These are phyloP conservation scores for Pontederia crassipes DNA, from an alignment of 176 grass and related monocot species.

Conservation along the genomic window DNA sequence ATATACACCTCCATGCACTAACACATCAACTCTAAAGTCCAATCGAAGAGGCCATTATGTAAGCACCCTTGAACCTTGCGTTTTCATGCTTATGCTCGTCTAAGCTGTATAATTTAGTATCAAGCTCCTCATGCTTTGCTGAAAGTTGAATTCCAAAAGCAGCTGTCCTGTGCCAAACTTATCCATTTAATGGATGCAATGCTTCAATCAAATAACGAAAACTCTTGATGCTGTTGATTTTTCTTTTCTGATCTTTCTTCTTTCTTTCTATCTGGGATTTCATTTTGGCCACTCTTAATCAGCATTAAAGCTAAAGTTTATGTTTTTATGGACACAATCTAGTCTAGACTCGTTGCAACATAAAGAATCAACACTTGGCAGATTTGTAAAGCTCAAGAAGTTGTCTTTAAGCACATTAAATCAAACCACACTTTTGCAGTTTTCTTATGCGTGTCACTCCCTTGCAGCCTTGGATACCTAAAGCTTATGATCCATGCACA, in stretches of 20 bases:
- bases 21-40: slow-evolving; percentile 1
- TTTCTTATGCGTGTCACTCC: slow-evolving; percentile 7
- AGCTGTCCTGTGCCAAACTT: too few species aligned
- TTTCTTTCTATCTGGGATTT: too few species aligned
- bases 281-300: too few species aligned
- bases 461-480: slow-evolving; percentile 67
- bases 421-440: not conserved
- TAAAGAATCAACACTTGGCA: too few species aligned
- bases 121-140: not conserved
- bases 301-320: not conserved
- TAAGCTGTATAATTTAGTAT: not conserved
- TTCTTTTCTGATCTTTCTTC: too few species aligned
- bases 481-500: slow-evolving; percentile 90
- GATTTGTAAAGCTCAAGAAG: slow-evolving; percentile 15
- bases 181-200: too few species aligned
- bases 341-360: too few species aligned
- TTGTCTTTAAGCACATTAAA: slow-evolving; percentile 2
- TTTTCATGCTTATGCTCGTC: not conserved
- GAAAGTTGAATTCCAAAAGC: not conserved
- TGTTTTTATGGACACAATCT: not conserved
- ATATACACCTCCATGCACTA: slow-evolving; percentile 36
- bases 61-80: slow-evolving; percentile 1
- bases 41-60: slow-evolving; percentile 26
- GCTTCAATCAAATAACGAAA: too few species aligned
- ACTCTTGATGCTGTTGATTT: too few species aligned